Base-by-base conservation (phyloP, 305 asterid species). In the Solanum hybrid region DNA sequence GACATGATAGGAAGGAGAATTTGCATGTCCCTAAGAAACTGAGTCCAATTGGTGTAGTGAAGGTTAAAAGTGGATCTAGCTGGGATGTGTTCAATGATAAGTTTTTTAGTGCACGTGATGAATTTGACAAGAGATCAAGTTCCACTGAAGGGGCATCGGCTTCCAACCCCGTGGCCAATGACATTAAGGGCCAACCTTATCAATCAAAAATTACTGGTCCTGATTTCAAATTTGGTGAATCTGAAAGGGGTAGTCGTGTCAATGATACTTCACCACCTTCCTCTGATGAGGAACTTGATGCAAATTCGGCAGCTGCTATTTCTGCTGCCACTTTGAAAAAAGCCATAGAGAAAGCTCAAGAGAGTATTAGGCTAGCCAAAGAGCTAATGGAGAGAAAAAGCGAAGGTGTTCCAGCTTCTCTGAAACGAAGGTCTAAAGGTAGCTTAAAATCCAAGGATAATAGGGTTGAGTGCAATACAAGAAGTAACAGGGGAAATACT, bases 291-390 rank as follows among this genome's bases (percentile, higher is more conserved):
- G 99, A 96, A 91, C 92, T 94, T n/a, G 99, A 96, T 88, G 96
- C 91, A 86, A 95, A 95, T 89, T 98, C 99, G 35, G 95, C 89
- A 90, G 99, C 98, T 88, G 98, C 97, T 90, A 92, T 90, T 80
- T 94, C 98, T 88, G 97, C 96, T 36, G 97, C 98, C 89, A 96
- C 98, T 87, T 90, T 96, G 93, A 96, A 93, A 92, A 95, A 93
- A 89, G 99, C 99, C 85, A 93, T 98, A 78, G 97, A 96, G 90
- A 95, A 96, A 92, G 99, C 99, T 90, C 98, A 96, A 91, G 98
- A 98, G 92, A 95, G 95, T 91, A 96, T 98, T 91, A 92, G 98
- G 87, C 85, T 95, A 22, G 98, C 98, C 27, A 96, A 95, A 93
- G 93, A 93, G 93, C 89, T 95, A 60, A 94, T 95, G 98, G 98